Evolutionary conservation across 768 basidiomycete species (phyloP).

Genomic region (Phlebiopsis flavidoalba): DNA sequence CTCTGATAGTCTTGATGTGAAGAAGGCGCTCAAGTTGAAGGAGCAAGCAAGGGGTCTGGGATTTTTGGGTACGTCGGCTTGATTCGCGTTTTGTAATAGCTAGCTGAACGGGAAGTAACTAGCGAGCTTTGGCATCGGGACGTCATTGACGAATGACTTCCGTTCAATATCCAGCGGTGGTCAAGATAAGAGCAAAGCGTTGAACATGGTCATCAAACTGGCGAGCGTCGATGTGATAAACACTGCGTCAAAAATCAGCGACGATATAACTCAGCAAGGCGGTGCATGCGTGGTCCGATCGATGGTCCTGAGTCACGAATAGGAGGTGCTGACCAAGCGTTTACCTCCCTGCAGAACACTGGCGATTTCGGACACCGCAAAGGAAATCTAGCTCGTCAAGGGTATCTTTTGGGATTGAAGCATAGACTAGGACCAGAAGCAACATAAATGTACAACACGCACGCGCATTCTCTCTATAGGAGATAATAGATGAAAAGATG

Average conservation of each 20-base stretch:
- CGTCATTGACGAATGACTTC: conserved; percentile 90
- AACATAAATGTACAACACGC: too few relatives aligned
- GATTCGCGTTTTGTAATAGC: neutral
- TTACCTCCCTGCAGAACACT: conserved; percentile 34
- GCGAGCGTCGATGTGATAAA: conserved; percentile 61
- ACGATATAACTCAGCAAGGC: conserved; percentile 88
- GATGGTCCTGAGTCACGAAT: too few relatives aligned
- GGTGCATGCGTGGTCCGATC: neutral
- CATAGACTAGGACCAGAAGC: neutral
- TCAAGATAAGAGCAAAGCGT: conserved; percentile 63
- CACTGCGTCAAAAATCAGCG: conserved; percentile 92
- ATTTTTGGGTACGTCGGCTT: neutral
- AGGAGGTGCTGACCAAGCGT: neutral
- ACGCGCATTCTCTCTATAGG: too few relatives aligned
- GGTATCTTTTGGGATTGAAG: conserved; percentile 31
- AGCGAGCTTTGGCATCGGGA: conserved; percentile 95
- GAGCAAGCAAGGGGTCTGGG: conserved; percentile 71
- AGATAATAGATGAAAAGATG: too few relatives aligned
- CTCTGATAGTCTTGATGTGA: conserved; percentile 75
- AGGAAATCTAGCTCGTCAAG: conserved; percentile 52
- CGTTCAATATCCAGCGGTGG: conserved; percentile 35
- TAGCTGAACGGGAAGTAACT: neutral
- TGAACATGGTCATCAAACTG: conserved; percentile 96
- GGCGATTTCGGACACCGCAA: conserved; percentile 45
- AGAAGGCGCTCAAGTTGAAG: conserved; percentile 66